These are phyloP conservation scores for Bolboschoenus planiculmis DNA, from an alignment of 176 grass and related monocot genomes.

Conservation along the genomic window DNA sequence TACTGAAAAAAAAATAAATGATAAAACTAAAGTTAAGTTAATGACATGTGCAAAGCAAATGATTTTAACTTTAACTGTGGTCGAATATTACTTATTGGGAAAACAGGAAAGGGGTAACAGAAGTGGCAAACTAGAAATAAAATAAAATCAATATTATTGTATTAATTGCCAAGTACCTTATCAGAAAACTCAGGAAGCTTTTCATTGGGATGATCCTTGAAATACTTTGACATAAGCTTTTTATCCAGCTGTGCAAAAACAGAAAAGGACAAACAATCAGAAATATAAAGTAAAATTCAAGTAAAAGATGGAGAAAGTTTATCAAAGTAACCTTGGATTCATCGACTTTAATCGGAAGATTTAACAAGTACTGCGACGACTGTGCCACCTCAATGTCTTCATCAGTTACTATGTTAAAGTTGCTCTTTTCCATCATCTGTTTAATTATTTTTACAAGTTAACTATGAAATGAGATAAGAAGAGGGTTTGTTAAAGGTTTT, in stretches of 20 bases:
- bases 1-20: constrained; percentile 46
- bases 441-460: constrained; percentile 17
- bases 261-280: background rate
- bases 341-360: constrained; percentile 98
- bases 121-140: background rate
- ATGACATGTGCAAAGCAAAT: background rate
- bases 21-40: background rate
- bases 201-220: constrained; percentile 80
- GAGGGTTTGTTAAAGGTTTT: background rate
- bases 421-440: constrained; percentile 94
- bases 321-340: constrained; percentile 62
- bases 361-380: constrained; percentile 75
- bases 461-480: background rate
- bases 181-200: constrained; percentile 81
- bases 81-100: background rate
- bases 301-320: constrained; percentile 19
- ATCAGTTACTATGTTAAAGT: constrained; percentile 93
- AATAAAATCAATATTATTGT: background rate
- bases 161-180: constrained; percentile 42
- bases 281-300: background rate
- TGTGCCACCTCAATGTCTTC: constrained; percentile 93
- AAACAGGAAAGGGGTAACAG: background rate
- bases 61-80: background rate
- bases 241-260: constrained; percentile 56
- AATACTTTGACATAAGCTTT: constrained; percentile 70